A percentile compares a stretch with the other conserved stretches of the same genome.
Evolutionary conservation across 108 stramenopile genomes (phyloP).

Genomic region (Chaetoceros muelleri): DNA sequence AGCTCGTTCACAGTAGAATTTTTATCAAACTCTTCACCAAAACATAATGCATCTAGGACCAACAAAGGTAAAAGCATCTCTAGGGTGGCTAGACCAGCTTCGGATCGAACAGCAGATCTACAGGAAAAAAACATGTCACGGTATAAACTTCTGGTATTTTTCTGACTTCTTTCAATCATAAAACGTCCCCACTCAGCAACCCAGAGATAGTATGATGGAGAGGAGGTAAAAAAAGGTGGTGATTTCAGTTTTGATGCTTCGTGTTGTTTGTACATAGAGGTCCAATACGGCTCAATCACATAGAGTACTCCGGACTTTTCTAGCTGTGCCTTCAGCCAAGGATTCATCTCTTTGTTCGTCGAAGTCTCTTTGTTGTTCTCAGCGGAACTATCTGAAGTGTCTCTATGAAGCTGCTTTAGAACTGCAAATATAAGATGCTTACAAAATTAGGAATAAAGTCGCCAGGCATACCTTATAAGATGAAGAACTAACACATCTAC

Average conservation of each 20-base stretch:
- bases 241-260: constrained; percentile 21
- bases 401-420: neutral
- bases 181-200: constrained; percentile 44
- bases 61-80: constrained; percentile 79
- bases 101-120: constrained; percentile 60
- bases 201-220: constrained; percentile 58
- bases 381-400: neutral
- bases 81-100: constrained; percentile 44
- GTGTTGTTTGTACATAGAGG: constrained; percentile 49
- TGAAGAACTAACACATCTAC: neutral
- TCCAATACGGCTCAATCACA: constrained; percentile 79
- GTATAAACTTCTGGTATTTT: constrained; percentile 45
- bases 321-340: constrained; percentile 51
- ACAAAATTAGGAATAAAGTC: neutral
- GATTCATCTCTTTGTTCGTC: constrained; percentile 35
- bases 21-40: constrained; percentile 49
- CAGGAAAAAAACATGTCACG: constrained; percentile 59
- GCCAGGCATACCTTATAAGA: neutral
- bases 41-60: constrained; percentile 69
- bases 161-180: constrained; percentile 31
- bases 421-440: neutral
- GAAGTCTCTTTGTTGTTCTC: neutral
- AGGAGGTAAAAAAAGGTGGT: constrained; percentile 63
- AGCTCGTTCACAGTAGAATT: constrained; percentile 46
- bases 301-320: constrained; percentile 46